Conservation (phyloP, 2,329 filamentous ascomycete genomes). For the Blastomyces parvus region DNA sequence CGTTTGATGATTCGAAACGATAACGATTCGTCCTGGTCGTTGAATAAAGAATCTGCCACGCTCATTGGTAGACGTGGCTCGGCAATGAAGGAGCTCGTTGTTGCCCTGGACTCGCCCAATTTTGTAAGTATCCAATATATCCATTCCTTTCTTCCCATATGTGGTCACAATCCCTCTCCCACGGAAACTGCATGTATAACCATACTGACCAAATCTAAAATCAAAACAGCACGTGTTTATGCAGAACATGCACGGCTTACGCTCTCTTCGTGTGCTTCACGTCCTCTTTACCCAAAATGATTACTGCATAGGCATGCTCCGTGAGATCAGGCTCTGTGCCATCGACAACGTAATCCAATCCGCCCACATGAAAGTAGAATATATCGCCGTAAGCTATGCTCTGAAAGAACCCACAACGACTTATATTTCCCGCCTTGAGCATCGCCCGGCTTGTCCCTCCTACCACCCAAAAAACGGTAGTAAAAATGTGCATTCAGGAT, state of each 20-base stretch:
- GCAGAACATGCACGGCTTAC: slow-evolving; percentile 17
- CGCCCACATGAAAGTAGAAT: slow-evolving; percentile 17
- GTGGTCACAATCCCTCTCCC: neutral
- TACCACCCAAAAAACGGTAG: slow-evolving; percentile 3
- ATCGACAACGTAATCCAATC: slow-evolving; percentile 18
- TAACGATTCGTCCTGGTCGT: slow-evolving; percentile 45
- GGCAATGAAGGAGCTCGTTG: slow-evolving; percentile 18
- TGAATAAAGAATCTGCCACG: slow-evolving; percentile 15
- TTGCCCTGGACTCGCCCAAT: slow-evolving; percentile 15
- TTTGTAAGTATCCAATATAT: slow-evolving; percentile 18
- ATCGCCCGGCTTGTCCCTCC: neutral
- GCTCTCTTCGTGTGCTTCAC: slow-evolving; percentile 19
- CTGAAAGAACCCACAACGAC: slow-evolving; percentile 11
- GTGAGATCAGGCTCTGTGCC: slow-evolving; percentile 17
- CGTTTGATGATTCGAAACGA: slow-evolving; percentile 54
- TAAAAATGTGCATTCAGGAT: neutral
- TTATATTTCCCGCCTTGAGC: neutral
- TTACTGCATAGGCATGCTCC: slow-evolving; percentile 14
- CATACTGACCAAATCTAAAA: neutral
- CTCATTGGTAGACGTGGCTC: slow-evolving; percentile 15
- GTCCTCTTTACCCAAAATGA: slow-evolving; percentile 17
- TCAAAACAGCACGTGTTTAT: slow-evolving; percentile 18
- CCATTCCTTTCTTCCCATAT: neutral
- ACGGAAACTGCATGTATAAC: neutral
- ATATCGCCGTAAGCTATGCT: slow-evolving; percentile 18